phyloP scores from a whole-genome alignment of 768 basidiomycete genomes.

The Termitomyces sp. region DNA sequence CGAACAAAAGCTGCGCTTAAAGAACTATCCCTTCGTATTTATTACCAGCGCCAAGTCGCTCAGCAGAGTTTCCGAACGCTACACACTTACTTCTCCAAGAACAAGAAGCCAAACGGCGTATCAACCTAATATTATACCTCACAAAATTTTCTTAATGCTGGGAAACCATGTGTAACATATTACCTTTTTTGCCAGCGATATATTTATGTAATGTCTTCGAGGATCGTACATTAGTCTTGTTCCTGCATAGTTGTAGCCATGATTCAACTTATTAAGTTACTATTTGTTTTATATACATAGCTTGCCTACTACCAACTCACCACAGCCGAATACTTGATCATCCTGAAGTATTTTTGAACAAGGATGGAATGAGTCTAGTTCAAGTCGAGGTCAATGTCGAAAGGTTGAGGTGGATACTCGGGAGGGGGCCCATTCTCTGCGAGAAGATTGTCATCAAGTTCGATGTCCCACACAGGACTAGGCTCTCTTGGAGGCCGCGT shows the following conservation, averaged over 20 bases:
- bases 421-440: constrained; percentile 12
- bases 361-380: constrained; percentile 17
- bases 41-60: constrained; percentile 50
- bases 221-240: background rate
- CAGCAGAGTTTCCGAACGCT: constrained; percentile 16
- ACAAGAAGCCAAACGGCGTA: constrained; percentile 1
- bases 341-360: background rate
- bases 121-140: background rate
- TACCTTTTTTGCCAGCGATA: background rate
- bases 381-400: constrained; percentile 48
- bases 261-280: background rate
- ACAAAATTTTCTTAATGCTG: background rate
- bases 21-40: constrained; percentile 56
- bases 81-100: constrained; percentile 14
- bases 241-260: background rate
- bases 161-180: background rate
- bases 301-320: background rate
- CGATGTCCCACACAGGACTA: constrained; percentile 75
- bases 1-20: constrained; percentile 69
- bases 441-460: constrained; percentile 31
- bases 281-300: background rate
- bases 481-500: constrained; percentile 29
- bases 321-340: background rate
- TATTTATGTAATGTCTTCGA: background rate
- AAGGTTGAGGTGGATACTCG: constrained; percentile 24